These are phyloP conservation scores for Sphaerulina vaccinii DNA, from an alignment of 2,329 filamentous ascomycete species.

Conservation along the genomic window DNA sequence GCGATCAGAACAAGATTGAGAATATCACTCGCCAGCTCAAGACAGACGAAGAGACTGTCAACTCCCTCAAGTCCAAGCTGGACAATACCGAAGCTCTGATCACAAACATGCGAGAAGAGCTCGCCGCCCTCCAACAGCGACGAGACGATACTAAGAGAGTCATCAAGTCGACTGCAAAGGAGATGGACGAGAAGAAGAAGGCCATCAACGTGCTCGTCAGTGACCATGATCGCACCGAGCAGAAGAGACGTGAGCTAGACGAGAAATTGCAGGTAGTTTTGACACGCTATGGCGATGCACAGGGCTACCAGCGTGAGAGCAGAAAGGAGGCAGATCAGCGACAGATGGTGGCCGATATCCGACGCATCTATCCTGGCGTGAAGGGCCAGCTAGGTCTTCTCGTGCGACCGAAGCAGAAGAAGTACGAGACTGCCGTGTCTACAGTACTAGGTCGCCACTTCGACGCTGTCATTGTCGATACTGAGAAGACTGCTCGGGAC, in stretches of 20 bases:
- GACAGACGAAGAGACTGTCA: conserved; percentile 86
- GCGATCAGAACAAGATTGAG: conserved; percentile 78
- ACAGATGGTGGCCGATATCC: conserved; percentile 81
- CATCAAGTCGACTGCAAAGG: conserved; percentile 64
- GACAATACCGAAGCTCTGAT: conserved; percentile 73
- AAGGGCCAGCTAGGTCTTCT: conserved; percentile 86
- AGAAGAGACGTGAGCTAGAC: conserved; percentile 82
- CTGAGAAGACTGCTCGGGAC: conserved; percentile 88
- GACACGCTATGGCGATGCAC: conserved; percentile 77
- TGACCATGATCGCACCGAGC: conserved; percentile 75
- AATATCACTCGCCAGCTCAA: conserved; percentile 85
- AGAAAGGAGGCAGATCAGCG: conserved; percentile 76
- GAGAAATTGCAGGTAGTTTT: conserved; percentile 78
- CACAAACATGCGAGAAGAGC: conserved; percentile 71
- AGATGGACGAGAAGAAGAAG: conserved; percentile 87
- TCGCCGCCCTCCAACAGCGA: conserved; percentile 66
- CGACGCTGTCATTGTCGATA: conserved; percentile 91
- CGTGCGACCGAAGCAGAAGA: conserved; percentile 95
- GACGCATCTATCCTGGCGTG: conserved; percentile 88
- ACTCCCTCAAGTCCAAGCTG: conserved; percentile 83
- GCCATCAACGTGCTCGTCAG: conserved; percentile 83
- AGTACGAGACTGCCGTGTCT: conserved; percentile 88
- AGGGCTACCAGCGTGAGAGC: conserved; percentile 80
- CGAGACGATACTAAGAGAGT: conserved; percentile 61
- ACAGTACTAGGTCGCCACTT: conserved; percentile 91